Base-by-base conservation (phyloP, 208 protist genomes). In the Spongospora subterranea region DNA sequence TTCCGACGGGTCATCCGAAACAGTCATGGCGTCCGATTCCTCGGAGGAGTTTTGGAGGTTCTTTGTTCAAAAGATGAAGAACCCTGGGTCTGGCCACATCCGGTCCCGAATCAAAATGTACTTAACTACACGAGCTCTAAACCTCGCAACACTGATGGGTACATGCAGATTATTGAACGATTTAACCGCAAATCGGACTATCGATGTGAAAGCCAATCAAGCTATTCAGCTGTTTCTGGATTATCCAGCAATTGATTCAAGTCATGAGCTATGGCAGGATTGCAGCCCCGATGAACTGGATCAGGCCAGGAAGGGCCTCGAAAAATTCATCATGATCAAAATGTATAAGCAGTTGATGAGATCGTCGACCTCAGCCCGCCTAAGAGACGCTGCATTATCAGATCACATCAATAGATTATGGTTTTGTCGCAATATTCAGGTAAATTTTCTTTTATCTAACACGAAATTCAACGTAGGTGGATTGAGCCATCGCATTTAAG, bases 271-370 rank as follows among this genome's bases (percentile, higher is more conserved):
- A 20, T 82, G 71, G 71, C 11, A 39, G 6, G 71, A n/a, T 20
- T 6, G 11, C 6, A 43, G 11, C 17, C 17, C 6, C 71, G 71
- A 82, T 82, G 71, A 35, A n/a, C 6, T 82, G 71, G 17, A n/a
- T 35, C 71, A 82, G 35, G 71, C 71, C 40, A 35, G 71, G 35
- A n/a, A 82, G 71, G 71, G 71, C 6, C n/a, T 82, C 17, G 17
- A 82, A n/a, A 82, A 82, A 35, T 82, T 82, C 71, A 82, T 82
- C 71, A 39, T 82, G 71, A 82, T 39, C 71, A 82, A 82, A 43
- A 82, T 82, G 71, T 82, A 82, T n/a, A 35, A 35, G n/a, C n/a
- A 82, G 71, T 43, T 82, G 71, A 40, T 82, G 6, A 13, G 35
- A 43, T 82, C 71, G n/a, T 40, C 71, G 6, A 6, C 71, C 6